Evolutionary conservation across 1,284 basidiomycete genomes (phyloP).

Genomic region (Paramarasmius palmivorus): DNA sequence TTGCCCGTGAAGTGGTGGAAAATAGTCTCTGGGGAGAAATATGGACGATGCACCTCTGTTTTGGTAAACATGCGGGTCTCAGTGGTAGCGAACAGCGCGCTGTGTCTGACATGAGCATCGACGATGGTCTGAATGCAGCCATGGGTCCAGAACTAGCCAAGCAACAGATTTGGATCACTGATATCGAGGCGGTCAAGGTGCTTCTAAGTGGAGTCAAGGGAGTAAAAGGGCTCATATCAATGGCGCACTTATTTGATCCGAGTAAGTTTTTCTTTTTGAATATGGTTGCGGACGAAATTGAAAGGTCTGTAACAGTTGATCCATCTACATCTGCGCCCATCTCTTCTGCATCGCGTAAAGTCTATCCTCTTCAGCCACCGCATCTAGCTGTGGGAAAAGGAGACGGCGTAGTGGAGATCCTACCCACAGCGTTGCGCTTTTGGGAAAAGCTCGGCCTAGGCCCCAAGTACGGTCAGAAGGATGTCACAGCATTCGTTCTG

Average conservation of each 20-base stretch:
- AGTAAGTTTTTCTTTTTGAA: conserved; percentile 26
- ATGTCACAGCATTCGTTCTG: conserved; percentile 66
- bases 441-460: conserved; percentile 81
- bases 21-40: conserved; percentile 65
- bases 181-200: conserved; percentile 43
- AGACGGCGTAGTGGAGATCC: conserved; percentile 60
- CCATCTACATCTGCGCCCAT: background rate
- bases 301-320: background rate
- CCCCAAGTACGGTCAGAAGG: conserved; percentile 69
- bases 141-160: conserved; percentile 16
- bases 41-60: conserved; percentile 51
- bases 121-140: conserved; percentile 3
- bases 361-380: conserved; percentile 49
- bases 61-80: conserved; percentile 20
- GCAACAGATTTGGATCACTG: conserved; percentile 54
- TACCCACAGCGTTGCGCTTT: conserved; percentile 69
- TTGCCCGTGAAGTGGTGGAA: conserved; percentile 68
- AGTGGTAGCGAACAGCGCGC: background rate
- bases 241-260: conserved; percentile 38
- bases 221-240: conserved; percentile 31
- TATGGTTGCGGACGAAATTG: background rate
- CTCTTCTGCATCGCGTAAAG: background rate
- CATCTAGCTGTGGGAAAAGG: conserved; percentile 64
- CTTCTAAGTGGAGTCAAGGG: conserved; percentile 31
- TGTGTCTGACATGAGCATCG: background rate